A percentile compares a stretch with the other conserved stretches of the same genome.
phyloP scores from a whole-genome alignment of 495 filamentous ascomycete species.

The Neurospora pannonica region DNA sequence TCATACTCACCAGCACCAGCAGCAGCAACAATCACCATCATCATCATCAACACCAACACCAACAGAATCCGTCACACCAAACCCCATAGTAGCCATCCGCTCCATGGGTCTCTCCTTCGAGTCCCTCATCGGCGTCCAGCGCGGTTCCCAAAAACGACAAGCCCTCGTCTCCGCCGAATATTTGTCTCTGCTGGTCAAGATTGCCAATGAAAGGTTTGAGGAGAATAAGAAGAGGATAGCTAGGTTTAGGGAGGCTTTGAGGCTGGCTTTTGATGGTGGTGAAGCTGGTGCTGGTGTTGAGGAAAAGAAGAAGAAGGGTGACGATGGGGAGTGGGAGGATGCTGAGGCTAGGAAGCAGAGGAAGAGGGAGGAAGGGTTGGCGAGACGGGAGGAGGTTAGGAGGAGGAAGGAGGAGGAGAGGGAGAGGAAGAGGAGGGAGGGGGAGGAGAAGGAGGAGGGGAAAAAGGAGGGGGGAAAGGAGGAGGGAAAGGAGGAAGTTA shows the following conservation, averaged over 20 bases:
- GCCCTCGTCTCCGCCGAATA: conserved; percentile 46
- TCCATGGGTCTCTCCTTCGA: conserved; percentile 73
- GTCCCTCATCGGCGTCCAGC: conserved; percentile 57
- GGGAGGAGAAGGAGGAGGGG: not conserved
- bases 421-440: not conserved
- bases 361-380: conserved; percentile 53
- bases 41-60: conserved; percentile 6
- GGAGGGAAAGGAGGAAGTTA: not conserved
- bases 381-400: conserved; percentile 30
- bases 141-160: conserved; percentile 21
- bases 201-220: conserved; percentile 68
- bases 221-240: conserved; percentile 63
- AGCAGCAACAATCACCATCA: not conserved
- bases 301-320: conserved; percentile 7
- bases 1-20: conserved; percentile 24
- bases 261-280: conserved; percentile 15
- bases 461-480: conserved; percentile 4
- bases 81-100: conserved; percentile 72
- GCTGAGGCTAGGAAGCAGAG: conserved; percentile 45
- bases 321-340: conserved; percentile 46
- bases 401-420: conserved; percentile 2
- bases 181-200: conserved; percentile 50
- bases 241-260: conserved; percentile 43
- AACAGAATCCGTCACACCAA: conserved; percentile 32
- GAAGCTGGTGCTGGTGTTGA: not conserved